Conservation (phyloP, 1,284 basidiomycete genomes). For the Apiotrichum sp. region DNA sequence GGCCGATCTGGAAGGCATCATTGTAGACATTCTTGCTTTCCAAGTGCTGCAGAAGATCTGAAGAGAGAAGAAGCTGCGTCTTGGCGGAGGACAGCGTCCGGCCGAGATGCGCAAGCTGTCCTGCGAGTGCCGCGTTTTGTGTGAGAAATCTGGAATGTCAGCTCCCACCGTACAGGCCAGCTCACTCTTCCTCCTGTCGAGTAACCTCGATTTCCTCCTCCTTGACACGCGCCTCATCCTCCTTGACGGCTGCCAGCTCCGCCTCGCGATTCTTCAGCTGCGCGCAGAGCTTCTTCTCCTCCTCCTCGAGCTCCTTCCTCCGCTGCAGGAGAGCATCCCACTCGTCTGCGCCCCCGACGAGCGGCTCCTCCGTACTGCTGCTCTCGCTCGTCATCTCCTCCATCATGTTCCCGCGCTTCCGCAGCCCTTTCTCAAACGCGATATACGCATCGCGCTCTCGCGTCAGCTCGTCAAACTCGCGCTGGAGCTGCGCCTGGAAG, state of each 20-base stretch:
- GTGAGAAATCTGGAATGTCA: constrained; percentile 48
- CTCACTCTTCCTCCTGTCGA: constrained; percentile 60
- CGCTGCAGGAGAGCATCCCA: constrained; percentile 56
- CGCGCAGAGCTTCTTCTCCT: constrained; percentile 54
- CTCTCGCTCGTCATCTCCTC: background rate
- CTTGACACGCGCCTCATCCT: constrained; percentile 66
- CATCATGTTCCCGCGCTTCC: constrained; percentile 18
- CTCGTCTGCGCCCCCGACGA: constrained; percentile 40
- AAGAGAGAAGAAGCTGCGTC: constrained; percentile 43
- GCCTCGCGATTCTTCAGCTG: constrained; percentile 54
- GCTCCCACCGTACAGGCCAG: constrained; percentile 37
- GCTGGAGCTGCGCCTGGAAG: constrained; percentile 67
- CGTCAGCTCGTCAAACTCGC: constrained; percentile 80
- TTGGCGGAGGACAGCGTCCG: constrained; percentile 25
- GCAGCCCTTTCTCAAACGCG: constrained; percentile 78
- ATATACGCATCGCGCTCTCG: constrained; percentile 88
- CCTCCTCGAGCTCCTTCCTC: constrained; percentile 56
- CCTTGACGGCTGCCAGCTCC: constrained; percentile 65
- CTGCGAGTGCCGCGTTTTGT: constrained; percentile 21
- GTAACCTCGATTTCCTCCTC: constrained; percentile 66
- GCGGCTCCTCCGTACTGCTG: constrained; percentile 53
- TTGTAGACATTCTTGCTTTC: constrained; percentile 96
- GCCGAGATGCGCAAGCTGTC: constrained; percentile 20
- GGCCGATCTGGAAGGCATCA: constrained; percentile 96
- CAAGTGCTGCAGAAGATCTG: constrained; percentile 52